Conservation (phyloP, 805 yeast genomes). For the Saccharomycopsis sp. region DNA sequence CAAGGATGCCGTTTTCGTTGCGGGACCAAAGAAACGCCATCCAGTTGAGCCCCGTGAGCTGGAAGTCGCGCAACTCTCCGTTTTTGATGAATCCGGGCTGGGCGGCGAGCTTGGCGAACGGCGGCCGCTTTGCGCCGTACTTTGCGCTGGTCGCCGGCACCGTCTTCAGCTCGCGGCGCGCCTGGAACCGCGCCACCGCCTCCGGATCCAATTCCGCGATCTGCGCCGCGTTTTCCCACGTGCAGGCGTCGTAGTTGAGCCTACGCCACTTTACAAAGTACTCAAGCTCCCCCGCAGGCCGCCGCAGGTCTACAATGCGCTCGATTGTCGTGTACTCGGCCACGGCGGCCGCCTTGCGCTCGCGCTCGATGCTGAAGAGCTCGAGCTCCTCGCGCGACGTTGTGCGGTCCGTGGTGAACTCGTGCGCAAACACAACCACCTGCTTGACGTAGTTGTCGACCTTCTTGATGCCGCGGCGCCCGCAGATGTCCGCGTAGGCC, state of each 20-base stretch:
- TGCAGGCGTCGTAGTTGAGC: slow-evolving; percentile 87
- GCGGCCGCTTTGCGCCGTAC: slow-evolving; percentile 73
- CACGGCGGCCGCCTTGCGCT: slow-evolving; percentile 74
- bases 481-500: slow-evolving; percentile 45
- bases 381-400: slow-evolving; percentile 91
- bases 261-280: slow-evolving; percentile 93
- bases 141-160: slow-evolving; percentile 74
- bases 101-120: slow-evolving; percentile 74
- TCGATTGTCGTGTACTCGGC: slow-evolving; percentile 83
- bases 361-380: slow-evolving; percentile 86
- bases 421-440: slow-evolving; percentile 63
- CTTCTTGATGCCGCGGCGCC: slow-evolving; percentile 69
- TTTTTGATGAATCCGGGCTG: slow-evolving; percentile 89
- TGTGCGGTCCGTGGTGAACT: slow-evolving; percentile 68
- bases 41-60: slow-evolving; percentile 97
- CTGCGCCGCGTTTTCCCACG: slow-evolving; percentile 91
- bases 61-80: slow-evolving; percentile 94
- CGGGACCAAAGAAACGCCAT: slow-evolving; percentile 99
- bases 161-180: slow-evolving; percentile 73
- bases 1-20: slow-evolving; percentile 93
- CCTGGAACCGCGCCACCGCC: slow-evolving; percentile 78
- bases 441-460: slow-evolving; percentile 87
- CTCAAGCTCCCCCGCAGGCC: slow-evolving; percentile 63
- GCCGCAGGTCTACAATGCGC: slow-evolving; percentile 72
- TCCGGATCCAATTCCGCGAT: slow-evolving; percentile 80